Base-by-base conservation (phyloP, 345 rosid species). In the Erysimum cheiranthoides region DNA sequence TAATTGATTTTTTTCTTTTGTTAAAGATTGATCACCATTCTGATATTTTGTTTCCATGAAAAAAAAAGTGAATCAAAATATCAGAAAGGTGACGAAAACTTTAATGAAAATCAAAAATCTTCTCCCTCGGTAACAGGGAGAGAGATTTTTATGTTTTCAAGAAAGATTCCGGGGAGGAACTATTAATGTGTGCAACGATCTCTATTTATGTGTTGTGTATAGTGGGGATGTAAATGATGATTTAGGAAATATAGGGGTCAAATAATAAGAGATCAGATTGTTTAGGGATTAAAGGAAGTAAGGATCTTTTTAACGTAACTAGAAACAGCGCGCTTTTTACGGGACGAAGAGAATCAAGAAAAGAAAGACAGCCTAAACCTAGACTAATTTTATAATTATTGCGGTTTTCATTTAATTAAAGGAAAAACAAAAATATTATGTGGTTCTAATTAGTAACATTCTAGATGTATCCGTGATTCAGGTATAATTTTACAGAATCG, bases 51-150 rank as follows among this genome's bases (percentile, higher is more conserved):
- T 51, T 59, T 78, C 81, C 81, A 78, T 78, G 8, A 5, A 17
- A 25, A 47, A 4, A 8, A 77, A 50, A 8, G 11, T 25, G 45
- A 28, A 63, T 31, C 57, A 47, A 51, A 61, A 59, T 59, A 75
- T 50, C 62, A 50, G 45, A 60, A 69, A 31, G 13, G 5, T 49
- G 43, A 36, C 1, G 2, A 57, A 13, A 66, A 17, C 5, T 45
- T 12, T 8, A 45, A 53, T 2, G 8, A 35, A 61, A 63, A 38
- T 31, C 56, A 75, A 68, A 75, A 68, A 42, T 28, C 40, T 68
- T 70, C 60, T 63, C 73, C 81, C 81, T 77, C 34, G 17, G 4
- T 32, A 57, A 76, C 65, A 56, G 76, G 80, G 61, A 30, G 72
- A 65, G 39, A 71, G 67, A 49, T 39, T 30, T 65, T 71, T 46